Percentiles rank a stretch among this genome's conserved stretches.
phyloP scores from a whole-genome alignment of 495 filamentous ascomycete genomes.

The Cudoniella acicularis region DNA sequence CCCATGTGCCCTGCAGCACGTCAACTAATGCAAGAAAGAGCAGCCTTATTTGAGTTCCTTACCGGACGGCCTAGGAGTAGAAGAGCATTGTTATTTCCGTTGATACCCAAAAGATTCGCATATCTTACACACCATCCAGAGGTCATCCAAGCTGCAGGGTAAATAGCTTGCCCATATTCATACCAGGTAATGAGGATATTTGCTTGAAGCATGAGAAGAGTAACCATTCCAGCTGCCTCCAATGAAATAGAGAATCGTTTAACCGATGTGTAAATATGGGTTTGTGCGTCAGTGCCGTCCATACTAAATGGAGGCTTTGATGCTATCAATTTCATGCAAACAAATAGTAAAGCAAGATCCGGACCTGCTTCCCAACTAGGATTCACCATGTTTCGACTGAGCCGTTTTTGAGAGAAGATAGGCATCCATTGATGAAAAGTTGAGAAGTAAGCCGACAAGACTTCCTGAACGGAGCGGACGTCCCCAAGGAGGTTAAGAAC shows the following conservation, averaged over 20 bases:
- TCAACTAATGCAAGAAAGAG: neutral
- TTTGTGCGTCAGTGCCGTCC: conserved; percentile 27
- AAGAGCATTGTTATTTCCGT: conserved; percentile 27
- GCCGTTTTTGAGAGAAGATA: conserved; percentile 45
- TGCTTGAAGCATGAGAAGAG: conserved; percentile 40
- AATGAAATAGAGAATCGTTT: conserved; percentile 39
- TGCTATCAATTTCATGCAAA: conserved; percentile 46
- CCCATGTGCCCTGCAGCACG: conserved; percentile 35
- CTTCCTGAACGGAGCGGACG: conserved; percentile 28
- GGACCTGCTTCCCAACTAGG: conserved; percentile 40
- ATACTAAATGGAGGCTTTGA: conserved; percentile 23
- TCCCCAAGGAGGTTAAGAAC: conserved; percentile 32
- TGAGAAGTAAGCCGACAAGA: conserved; percentile 30
- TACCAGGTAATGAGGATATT: conserved; percentile 42
- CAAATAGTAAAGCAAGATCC: conserved; percentile 44
- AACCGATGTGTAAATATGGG: conserved; percentile 37
- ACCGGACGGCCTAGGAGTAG: conserved; percentile 34
- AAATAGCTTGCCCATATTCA: conserved; percentile 45
- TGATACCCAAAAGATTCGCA: conserved; percentile 44
- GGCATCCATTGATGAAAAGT: conserved; percentile 46
- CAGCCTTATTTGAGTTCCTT: neutral
- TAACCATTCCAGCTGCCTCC: conserved; percentile 36
- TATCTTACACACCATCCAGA: conserved; percentile 40
- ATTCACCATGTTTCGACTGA: conserved; percentile 31
- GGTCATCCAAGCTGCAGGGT: conserved; percentile 45